These are phyloP conservation scores for Hevea brasiliensis DNA, from an alignment of 345 rosid species.

Conservation along the genomic window DNA sequence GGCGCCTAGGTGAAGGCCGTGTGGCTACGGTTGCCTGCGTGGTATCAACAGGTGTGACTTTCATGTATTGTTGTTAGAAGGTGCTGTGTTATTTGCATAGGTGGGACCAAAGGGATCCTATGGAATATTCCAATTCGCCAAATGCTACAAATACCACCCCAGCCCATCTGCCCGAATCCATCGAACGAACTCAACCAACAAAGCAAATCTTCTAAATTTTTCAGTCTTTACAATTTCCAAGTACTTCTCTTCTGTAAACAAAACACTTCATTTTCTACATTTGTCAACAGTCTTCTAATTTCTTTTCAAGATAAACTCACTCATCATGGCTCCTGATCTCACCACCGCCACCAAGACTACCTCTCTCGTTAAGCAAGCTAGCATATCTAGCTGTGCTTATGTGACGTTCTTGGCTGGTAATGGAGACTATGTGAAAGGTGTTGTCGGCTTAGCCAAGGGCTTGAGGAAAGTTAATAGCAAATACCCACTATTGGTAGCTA, in stretches of 20 bases:
- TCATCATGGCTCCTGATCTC: slow-evolving; percentile 11
- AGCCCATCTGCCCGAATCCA: background rate
- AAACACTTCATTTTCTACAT: too few species aligned
- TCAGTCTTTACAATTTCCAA: background rate
- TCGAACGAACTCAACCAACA: background rate
- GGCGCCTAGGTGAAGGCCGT: background rate
- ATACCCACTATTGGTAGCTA: slow-evolving; percentile 22
- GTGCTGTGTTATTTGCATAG: background rate
- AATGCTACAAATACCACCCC: slow-evolving; percentile 12
- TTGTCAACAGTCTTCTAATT: background rate
- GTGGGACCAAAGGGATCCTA: background rate
- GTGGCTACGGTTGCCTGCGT: background rate
- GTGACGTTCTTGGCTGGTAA: slow-evolving; percentile 28
- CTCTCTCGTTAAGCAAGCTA: slow-evolving; percentile 1
- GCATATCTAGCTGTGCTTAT: slow-evolving; percentile 14
- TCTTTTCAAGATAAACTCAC: background rate
- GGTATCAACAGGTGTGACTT: background rate
- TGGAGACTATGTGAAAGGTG: slow-evolving; percentile 21
- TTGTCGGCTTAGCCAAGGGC: slow-evolving; percentile 25
- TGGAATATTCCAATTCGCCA: background rate
- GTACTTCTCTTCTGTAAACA: background rate
- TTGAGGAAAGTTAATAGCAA: slow-evolving; percentile 17
- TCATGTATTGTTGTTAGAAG: background rate
- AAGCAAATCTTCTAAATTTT: background rate
- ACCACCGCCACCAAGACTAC: background rate